Conservation (phyloP, 192 early-diverging fungal species). For the Cetraspora pellucida region DNA sequence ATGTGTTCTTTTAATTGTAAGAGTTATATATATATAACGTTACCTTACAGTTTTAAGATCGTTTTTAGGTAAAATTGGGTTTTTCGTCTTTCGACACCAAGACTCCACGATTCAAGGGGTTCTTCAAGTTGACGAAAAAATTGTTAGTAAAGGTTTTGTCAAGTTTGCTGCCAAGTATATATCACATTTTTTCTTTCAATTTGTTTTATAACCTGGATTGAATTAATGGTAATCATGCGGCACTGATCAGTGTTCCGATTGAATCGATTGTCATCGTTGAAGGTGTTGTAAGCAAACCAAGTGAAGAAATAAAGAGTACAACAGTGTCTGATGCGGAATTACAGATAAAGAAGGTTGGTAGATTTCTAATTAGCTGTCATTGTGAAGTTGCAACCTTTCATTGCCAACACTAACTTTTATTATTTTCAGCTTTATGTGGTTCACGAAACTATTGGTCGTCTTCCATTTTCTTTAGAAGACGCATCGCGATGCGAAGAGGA, state of each 20-base stretch:
- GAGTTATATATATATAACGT: neutral
- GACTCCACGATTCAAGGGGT: constrained; percentile 90
- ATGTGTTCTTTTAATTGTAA: constrained; percentile 32
- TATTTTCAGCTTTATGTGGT: constrained; percentile 61
- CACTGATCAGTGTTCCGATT: constrained; percentile 60
- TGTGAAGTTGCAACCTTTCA: constrained; percentile 14
- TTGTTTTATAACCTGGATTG: constrained; percentile 1
- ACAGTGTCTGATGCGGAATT: constrained; percentile 94
- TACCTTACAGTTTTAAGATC: neutral
- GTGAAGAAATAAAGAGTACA: constrained; percentile 87
- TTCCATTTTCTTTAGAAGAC: constrained; percentile 94
- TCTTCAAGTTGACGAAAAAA: constrained; percentile 66
- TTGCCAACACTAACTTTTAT: constrained; percentile 11
- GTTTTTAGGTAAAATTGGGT: constrained; percentile 74
- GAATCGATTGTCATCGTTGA: constrained; percentile 93
- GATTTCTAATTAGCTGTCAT: constrained; percentile 31
- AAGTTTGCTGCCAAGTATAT: constrained; percentile 77
- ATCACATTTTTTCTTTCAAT: constrained; percentile 33
- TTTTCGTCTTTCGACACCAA: constrained; percentile 88
- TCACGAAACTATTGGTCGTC: constrained; percentile 70
- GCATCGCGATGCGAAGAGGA: constrained; percentile 83
- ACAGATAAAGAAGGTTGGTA: constrained; percentile 65
- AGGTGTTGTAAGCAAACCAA: constrained; percentile 75
- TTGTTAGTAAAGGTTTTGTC: constrained; percentile 93
- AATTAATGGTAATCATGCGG: neutral